phyloP scores from a whole-genome alignment of 305 asterid genomes.

The Rubia tinctorum region DNA sequence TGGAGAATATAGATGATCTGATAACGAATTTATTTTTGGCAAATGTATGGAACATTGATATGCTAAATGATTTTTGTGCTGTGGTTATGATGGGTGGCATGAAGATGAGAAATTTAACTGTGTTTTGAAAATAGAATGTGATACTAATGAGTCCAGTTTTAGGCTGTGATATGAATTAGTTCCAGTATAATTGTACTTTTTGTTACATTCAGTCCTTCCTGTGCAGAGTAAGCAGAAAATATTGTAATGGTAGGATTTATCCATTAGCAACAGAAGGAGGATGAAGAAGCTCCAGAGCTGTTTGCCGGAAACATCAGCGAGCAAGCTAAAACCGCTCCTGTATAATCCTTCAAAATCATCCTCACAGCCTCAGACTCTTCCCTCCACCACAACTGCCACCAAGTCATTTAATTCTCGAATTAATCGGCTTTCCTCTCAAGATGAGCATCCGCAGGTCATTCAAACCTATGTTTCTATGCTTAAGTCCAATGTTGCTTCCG shows the following conservation, averaged over 20 bases:
- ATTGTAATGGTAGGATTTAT: not conserved
- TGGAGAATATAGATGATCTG: not conserved
- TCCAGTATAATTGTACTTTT: not conserved
- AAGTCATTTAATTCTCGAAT: constrained; percentile 54
- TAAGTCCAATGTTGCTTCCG: constrained; percentile 46
- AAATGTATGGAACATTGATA: not conserved
- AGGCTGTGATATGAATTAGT: not conserved
- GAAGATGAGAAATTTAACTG: not conserved
- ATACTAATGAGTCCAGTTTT: not conserved
- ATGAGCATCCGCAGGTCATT: constrained; percentile 53
- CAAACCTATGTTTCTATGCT: constrained; percentile 48
- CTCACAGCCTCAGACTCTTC: constrained; percentile 15
- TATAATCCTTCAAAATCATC: constrained; percentile 32
- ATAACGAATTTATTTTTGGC: not conserved
- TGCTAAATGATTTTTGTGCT: not conserved
- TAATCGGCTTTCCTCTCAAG: constrained; percentile 58
- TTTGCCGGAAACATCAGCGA: constrained; percentile 22
- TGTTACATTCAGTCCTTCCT: not conserved
- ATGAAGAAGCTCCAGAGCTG: constrained; percentile 2
- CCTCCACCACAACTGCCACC: constrained; percentile 21
- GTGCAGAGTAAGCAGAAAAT: not conserved
- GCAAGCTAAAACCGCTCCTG: constrained; percentile 35
- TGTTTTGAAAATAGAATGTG: not conserved
- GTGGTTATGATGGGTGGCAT: not conserved
- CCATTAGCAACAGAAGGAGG: not conserved